Evolutionary conservation across 148 eudicot species (phyloP).

Genomic region (Vaccinium corymbosum): DNA sequence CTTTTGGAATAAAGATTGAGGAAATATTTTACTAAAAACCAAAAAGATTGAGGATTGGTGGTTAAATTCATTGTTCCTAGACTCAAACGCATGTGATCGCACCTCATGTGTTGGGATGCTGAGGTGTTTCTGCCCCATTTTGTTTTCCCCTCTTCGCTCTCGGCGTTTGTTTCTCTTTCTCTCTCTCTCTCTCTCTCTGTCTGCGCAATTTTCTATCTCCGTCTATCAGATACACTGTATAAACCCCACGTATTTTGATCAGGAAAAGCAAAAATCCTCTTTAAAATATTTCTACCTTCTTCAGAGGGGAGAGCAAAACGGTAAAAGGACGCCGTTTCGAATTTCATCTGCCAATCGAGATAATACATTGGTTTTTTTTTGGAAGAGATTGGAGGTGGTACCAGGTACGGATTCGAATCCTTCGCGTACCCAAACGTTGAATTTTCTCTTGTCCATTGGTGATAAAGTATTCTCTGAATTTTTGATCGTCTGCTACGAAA

Average conservation of each 20-base stretch:
- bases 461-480: no score
- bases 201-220: background rate
- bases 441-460: background rate
- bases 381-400: conserved; percentile 35
- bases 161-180: no score
- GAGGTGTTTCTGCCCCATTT: background rate
- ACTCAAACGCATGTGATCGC: background rate
- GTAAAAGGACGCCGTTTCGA: background rate
- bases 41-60: background rate
- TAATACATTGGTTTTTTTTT: conserved; percentile 16
- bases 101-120: background rate
- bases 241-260: background rate
- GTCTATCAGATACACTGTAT: background rate
- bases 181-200: background rate
- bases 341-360: background rate
- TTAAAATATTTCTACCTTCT: background rate
- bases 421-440: background rate
- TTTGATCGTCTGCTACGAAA: background rate
- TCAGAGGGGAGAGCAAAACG: background rate
- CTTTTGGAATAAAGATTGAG: no score
- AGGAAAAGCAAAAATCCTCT: no score
- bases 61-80: background rate
- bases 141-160: no score
- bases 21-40: no score
- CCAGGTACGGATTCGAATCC: conserved; percentile 16